Base-by-base conservation (phyloP, 2,329 filamentous ascomycete species). In the Trichoderma cornu-damae region DNA sequence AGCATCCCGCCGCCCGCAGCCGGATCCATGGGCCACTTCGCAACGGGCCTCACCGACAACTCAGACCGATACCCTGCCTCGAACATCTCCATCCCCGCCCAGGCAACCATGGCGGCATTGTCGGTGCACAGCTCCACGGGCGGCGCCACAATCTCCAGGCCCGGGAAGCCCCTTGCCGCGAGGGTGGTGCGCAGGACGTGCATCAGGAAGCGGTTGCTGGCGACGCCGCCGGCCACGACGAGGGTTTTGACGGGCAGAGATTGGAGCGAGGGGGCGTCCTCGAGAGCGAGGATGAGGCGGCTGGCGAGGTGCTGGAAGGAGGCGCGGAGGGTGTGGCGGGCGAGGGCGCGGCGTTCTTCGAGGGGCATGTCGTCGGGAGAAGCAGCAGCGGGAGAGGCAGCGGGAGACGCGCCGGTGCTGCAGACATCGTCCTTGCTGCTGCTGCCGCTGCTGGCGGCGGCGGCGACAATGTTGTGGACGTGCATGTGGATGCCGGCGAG, bases 61-160 rank as follows among this genome's bases (percentile, higher is more conserved):
- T 81, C 79, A 7, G 84, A 86, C 59, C 77, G 73, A 78, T 83
- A 92, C 0, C 93, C 92, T 1, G 82, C 83, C 70, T 88, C 81
- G 67, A 82, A 96, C 92, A 99, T 96, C 73, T 97, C 92, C 63
- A 92, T 80, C 0, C 88, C 94, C 1, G 92, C 79, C 93, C 94
- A 97, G 1, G 88, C 93, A 69, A 97, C 92, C 94, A 99, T 99
- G 47, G 91, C 90, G 11, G 94, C 94, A 71, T 99, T 97, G 67
- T 99, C 94, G 0, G 90, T 96, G 68, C 94, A 97, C 53, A 93
- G 78, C 40, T 79, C 77, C 8, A 82, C 72, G 2, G 91, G 91
- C n/a, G 94, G 93, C 56, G 87, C 88, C 28, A 86, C 73, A 6
- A 96, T 70, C 9, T 78, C 65, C 26, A 95, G 70, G 61, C 83